phyloP scores from a whole-genome alignment of 805 yeast genomes.

The Scheffersomyces spartinae region DNA sequence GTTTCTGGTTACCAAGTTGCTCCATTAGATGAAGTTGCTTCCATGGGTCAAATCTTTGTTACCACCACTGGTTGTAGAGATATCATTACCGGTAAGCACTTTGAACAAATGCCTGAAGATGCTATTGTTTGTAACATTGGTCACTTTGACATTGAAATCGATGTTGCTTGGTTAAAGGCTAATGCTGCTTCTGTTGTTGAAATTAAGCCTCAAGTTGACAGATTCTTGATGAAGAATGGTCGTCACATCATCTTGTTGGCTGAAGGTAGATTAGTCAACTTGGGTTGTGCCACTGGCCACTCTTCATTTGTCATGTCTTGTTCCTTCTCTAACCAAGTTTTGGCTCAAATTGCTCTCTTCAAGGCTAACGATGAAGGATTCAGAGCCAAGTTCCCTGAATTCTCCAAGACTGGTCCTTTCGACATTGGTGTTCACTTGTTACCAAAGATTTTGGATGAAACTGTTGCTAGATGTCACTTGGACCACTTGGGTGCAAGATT shows the following conservation, averaged over 20 bases:
- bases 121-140: constrained; percentile 99
- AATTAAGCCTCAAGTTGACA: constrained; percentile 99
- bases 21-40: constrained; percentile 89
- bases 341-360: constrained; percentile 97
- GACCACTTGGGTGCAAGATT: constrained; percentile 87
- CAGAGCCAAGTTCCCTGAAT: constrained; percentile 76
- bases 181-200: constrained; percentile 89
- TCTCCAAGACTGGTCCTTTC: constrained; percentile 86
- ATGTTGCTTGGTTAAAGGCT: constrained; percentile 96
- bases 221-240: constrained; percentile 81
- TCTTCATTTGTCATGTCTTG: constrained; percentile 98
- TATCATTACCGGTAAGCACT: constrained; percentile 84
- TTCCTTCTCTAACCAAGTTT: constrained; percentile 98
- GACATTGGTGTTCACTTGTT: constrained; percentile 86
- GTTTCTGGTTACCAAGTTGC: constrained; percentile 97
- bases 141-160: constrained; percentile 98
- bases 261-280: constrained; percentile 98
- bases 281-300: constrained; percentile 99
- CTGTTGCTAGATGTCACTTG: constrained; percentile 95
- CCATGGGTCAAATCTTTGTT: constrained; percentile 92
- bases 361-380: constrained; percentile 73
- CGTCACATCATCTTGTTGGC: constrained; percentile 93
- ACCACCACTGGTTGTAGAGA: constrained; percentile 99
- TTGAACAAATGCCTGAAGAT: constrained; percentile 92
- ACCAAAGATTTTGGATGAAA: constrained; percentile 97